Evolutionary conservation across 192 early-diverging fungal genomes (phyloP).

Genomic region (Phlyctochytrium planicorne): DNA sequence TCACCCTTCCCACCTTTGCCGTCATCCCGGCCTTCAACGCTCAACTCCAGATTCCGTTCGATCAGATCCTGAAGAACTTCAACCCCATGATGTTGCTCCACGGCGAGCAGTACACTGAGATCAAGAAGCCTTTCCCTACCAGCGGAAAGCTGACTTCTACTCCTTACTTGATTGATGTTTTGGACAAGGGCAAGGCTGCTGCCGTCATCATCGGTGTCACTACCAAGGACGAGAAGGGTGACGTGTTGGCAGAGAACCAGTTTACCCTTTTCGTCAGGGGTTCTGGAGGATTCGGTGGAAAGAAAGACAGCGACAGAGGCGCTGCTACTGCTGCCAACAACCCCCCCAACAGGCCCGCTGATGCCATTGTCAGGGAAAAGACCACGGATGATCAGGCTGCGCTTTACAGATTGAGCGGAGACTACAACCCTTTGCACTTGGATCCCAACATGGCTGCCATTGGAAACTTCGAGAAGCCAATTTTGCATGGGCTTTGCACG

Average conservation of each 20-base stretch:
- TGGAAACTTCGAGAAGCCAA: conserved; percentile 95
- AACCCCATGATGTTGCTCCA: conserved; percentile 97
- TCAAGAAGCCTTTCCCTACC: conserved; percentile 85
- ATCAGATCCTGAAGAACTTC: conserved; percentile 72
- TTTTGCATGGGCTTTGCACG: conserved; percentile 94
- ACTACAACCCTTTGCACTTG: conserved; percentile 97
- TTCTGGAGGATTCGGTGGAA: conserved; percentile 78
- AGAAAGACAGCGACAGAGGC: conserved; percentile 69
- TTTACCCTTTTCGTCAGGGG: conserved; percentile 94
- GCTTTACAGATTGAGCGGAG: conserved; percentile 92
- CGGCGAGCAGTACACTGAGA: conserved; percentile 94
- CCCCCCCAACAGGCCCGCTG: conserved; percentile 81
- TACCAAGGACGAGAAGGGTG: conserved; percentile 71
- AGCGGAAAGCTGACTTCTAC: conserved; percentile 75
- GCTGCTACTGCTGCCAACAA: conserved; percentile 75
- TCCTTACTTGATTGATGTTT: conserved; percentile 82
- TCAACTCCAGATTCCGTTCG: conserved; percentile 65
- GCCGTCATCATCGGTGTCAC: conserved; percentile 79
- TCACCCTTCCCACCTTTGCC: conserved; percentile 87
- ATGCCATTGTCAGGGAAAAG: conserved; percentile 81
- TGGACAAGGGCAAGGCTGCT: conserved; percentile 97
- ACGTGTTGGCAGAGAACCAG: conserved; percentile 81
- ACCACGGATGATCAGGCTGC: conserved; percentile 90
- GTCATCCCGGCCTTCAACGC: conserved; percentile 81
- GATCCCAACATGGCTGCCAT: conserved; percentile 91